A percentile compares a stretch with the other conserved stretches of the same genome.
phyloP scores from a whole-genome alignment of 768 basidiomycete species.

The Cystoderma amianthinum region DNA sequence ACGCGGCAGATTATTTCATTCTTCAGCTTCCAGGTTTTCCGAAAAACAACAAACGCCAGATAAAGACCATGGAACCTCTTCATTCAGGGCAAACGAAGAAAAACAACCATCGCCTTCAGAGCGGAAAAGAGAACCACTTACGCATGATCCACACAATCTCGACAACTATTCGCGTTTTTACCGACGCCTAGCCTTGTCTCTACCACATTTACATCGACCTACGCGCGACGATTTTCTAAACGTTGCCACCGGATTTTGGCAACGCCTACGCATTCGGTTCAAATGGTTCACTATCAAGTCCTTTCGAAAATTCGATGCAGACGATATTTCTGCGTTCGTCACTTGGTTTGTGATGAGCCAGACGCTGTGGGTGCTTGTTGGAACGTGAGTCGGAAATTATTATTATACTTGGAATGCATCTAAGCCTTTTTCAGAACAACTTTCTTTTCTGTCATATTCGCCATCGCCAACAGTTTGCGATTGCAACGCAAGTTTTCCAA shows the following conservation, averaged over 20 bases:
- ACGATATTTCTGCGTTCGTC: constrained; percentile 94
- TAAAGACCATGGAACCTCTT: not conserved
- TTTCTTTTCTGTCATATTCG: constrained; percentile 91
- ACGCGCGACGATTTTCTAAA: constrained; percentile 86
- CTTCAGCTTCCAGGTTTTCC: too few relatives aligned
- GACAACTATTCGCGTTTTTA: constrained; percentile 81
- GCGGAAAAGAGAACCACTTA: not conserved
- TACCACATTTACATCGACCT: constrained; percentile 74
- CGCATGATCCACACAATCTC: constrained; percentile 26
- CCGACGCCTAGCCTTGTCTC: constrained; percentile 66
- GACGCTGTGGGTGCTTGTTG: constrained; percentile 90
- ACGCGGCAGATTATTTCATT: too few relatives aligned
- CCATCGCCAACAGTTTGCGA: constrained; percentile 79
- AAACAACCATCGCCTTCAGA: not conserved
- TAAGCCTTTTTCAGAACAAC: constrained; percentile 58
- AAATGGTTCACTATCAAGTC: constrained; percentile 96
- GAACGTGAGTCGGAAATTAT: constrained; percentile 56
- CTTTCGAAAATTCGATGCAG: constrained; percentile 91
- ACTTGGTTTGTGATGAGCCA: constrained; percentile 97
- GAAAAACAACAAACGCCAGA: too few relatives aligned
- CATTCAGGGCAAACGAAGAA: not conserved
- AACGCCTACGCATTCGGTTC: constrained; percentile 84
- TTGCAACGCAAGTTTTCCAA: constrained; percentile 59
- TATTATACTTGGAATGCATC: not conserved
- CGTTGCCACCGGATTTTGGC: constrained; percentile 86